Evolutionary conservation across 148 eudicot species (phyloP), one percentile per base, ranked within the genome.

Genomic region (Camellia lanceoleosa): DNA sequence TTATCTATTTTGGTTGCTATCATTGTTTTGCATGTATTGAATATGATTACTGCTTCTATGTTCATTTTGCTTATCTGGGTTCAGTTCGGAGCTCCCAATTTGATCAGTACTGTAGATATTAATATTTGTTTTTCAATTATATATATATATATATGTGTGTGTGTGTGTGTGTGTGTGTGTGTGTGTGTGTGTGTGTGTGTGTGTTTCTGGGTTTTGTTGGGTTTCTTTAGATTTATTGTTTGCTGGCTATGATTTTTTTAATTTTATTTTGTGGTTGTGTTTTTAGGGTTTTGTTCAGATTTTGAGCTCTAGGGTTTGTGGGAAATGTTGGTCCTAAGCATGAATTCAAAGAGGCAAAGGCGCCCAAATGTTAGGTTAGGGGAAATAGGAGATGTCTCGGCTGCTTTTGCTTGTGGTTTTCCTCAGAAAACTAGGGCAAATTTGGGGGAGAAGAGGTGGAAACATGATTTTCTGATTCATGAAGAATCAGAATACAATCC

Each of bases 321-420:
- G 78, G 49, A 51, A 62, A 72, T 80, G 78, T 47, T 80, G 70
- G 46, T 71, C 43, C 63, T 74, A 13, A 73, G 51, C 71, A 80
- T 73, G 82, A 74, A 73, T 62, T 73, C 82, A 73, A 80, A 80
- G 82, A 74, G 76, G 59, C 71, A 71, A 30, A 80, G 82, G 70
- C 43, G 82, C 56, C 82, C 82, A 73, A 73, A 73, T 80, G 71
- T 80, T 30, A 72, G 82, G 70, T 73, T 80, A 47, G 69, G 82
- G 46, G 82, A 80, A 52, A 18, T 73, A 47, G 82, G 82, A 73
- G 82, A 80, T 52, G 46, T 63, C 42, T 64, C 82, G 18, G 69
- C 77, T 9, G 78, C 71, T 73, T 80, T 72, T 64, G 46, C 76
- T 16, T 61, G 62, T 62, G 77, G 62, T n/a, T 38, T 73, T 14